Evolutionary conservation across 1,284 basidiomycete genomes (phyloP).

Genomic region (Ceratobasidium sp.): DNA sequence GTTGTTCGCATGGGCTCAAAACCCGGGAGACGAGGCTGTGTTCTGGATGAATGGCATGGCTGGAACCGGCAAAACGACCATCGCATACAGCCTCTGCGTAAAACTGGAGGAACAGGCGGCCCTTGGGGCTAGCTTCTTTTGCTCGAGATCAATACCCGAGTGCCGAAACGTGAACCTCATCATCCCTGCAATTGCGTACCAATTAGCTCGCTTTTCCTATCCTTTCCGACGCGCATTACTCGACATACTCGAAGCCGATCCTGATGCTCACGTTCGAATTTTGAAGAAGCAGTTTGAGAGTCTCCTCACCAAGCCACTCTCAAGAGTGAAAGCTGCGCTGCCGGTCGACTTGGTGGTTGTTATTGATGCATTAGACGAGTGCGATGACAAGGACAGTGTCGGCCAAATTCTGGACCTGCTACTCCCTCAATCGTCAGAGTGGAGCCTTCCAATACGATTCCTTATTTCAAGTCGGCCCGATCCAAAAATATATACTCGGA

Average conservation of each 20-base stretch:
- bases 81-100: conserved; percentile 14
- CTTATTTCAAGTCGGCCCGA: conserved; percentile 11
- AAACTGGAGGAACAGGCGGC: background rate
- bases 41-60: conserved; percentile 22
- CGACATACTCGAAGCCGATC: background rate
- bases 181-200: background rate
- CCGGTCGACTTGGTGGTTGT: background rate
- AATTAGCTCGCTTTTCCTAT: conserved; percentile 1
- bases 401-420: background rate
- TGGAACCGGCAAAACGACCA: conserved; percentile 18
- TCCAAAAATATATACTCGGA: background rate
- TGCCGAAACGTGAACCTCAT: conserved; percentile 1
- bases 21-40: background rate
- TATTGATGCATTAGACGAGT: conserved; percentile 30
- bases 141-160: background rate
- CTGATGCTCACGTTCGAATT: background rate
- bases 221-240: background rate
- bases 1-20: background rate
- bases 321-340: background rate
- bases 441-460: background rate
- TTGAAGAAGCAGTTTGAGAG: conserved; percentile 8
- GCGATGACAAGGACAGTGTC: background rate
- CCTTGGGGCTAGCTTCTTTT: conserved; percentile 23
- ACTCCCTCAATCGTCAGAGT: background rate
- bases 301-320: background rate